Percentiles rank a stretch among this genome's conserved stretches.
phyloP scores from a whole-genome alignment of 75 land plant genomes.

The Picea sitchensis region DNA sequence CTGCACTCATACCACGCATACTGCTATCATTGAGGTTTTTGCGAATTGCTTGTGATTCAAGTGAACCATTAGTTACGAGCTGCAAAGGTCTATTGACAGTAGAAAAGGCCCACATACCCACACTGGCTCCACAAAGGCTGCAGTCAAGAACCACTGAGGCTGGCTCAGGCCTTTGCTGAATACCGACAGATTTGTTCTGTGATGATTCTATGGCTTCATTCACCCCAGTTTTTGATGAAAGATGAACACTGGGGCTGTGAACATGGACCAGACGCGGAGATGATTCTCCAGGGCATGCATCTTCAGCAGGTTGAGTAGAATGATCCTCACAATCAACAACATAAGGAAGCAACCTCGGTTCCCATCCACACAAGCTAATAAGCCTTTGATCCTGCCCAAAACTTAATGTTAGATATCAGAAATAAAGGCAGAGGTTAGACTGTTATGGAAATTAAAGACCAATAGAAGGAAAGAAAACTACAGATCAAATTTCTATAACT shows the following conservation, averaged over 20 bases:
- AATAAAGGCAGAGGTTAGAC: not conserved
- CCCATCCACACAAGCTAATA: slow-evolving; percentile 95
- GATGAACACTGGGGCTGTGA: slow-evolving; percentile 21
- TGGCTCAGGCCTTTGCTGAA: slow-evolving; percentile 36
- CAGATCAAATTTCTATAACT: not conserved
- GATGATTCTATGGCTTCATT: slow-evolving; percentile 8
- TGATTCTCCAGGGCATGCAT: slow-evolving; percentile 5
- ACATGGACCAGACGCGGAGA: slow-evolving; percentile 9
- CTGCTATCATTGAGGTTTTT: slow-evolving; percentile 17
- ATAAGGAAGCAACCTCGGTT: slow-evolving; percentile 79
- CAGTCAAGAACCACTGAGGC: slow-evolving; percentile 86
- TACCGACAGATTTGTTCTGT: slow-evolving; percentile 8
- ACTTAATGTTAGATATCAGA: not conserved
- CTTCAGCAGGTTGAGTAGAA: slow-evolving; percentile 14
- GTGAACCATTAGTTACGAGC: slow-evolving; percentile 25
- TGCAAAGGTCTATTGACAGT: slow-evolving; percentile 54
- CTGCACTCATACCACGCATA: slow-evolving; percentile 21
- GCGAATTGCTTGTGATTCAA: slow-evolving; percentile 28
- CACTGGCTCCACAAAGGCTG: slow-evolving; percentile 86
- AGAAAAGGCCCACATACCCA: slow-evolving; percentile 83
- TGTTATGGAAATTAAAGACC: not conserved
- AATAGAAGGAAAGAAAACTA: not conserved
- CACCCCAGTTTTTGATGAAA: slow-evolving; percentile 12
- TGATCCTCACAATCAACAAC: slow-evolving; percentile 59
- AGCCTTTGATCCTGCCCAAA: slow-evolving; percentile 69